These are phyloP conservation scores for Ilyonectria destructans DNA, from an alignment of 2,329 filamentous ascomycete species.

Conservation along the genomic window DNA sequence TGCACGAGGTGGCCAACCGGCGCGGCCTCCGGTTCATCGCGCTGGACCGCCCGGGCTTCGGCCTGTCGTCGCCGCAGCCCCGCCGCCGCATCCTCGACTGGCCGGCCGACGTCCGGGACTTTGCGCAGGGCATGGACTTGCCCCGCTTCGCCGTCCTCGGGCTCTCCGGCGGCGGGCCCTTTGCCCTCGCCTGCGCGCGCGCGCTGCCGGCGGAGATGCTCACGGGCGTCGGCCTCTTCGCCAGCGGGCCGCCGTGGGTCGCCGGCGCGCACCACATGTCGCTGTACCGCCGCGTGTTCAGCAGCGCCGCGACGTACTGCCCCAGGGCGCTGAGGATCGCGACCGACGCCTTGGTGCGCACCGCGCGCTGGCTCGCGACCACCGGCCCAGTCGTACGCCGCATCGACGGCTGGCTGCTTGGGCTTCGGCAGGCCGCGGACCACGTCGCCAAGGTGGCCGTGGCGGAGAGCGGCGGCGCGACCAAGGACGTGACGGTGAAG, in stretches of 20 bases:
- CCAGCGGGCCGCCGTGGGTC: constrained; percentile 55
- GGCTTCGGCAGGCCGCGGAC: constrained; percentile 20
- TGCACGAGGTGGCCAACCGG: constrained; percentile 47
- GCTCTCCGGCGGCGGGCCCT: constrained; percentile 56
- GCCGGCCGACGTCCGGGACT: constrained; percentile 52
- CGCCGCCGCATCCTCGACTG: constrained; percentile 53
- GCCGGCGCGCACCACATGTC: constrained; percentile 53
- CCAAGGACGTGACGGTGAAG: background rate
- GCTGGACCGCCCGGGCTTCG: constrained; percentile 61
- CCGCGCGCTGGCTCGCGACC: constrained; percentile 30
- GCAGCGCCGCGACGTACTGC: constrained; percentile 41
- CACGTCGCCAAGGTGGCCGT: constrained; percentile 17
- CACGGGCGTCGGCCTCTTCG: constrained; percentile 56
- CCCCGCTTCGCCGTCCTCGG: constrained; percentile 54
- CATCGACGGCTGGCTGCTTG: constrained; percentile 36
- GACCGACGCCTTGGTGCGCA: constrained; percentile 17
- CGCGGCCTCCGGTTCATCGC: constrained; percentile 55
- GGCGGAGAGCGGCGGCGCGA: background rate
- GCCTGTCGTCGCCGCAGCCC: constrained; percentile 57
- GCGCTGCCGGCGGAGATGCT: constrained; percentile 51
- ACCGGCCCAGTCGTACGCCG: constrained; percentile 8
- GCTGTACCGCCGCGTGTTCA: constrained; percentile 38
- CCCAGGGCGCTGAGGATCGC: constrained; percentile 43
- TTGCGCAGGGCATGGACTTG: constrained; percentile 49
- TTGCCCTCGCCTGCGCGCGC: constrained; percentile 55